A percentile compares a stretch with the other conserved stretches of the same genome.
Conservation (phyloP, 352 stramenopile genomes). For the Globisporangium iwayamae region DNA sequence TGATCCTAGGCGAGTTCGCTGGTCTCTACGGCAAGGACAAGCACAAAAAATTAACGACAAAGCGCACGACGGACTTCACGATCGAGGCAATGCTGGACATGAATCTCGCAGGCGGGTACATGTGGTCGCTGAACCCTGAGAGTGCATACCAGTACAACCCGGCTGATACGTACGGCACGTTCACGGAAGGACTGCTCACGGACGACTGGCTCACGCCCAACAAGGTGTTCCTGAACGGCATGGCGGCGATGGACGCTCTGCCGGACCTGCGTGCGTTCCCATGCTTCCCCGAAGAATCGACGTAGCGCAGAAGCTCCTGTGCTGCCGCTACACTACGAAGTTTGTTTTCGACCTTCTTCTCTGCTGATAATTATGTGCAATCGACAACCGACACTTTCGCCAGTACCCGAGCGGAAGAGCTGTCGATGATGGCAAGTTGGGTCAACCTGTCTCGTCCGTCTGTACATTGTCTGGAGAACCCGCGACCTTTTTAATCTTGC, state of each 20-base stretch:
- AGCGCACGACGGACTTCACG: slow-evolving; percentile 63
- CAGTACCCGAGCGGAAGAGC: background rate
- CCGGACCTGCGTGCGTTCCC: slow-evolving; percentile 65
- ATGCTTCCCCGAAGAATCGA: slow-evolving; percentile 32
- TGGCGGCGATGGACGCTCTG: slow-evolving; percentile 46
- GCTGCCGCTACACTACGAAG: background rate
- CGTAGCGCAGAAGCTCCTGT: background rate
- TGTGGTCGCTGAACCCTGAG: slow-evolving; percentile 79
- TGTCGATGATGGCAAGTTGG: background rate
- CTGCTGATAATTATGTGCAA: slow-evolving; percentile 7
- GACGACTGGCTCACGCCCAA: slow-evolving; percentile 75
- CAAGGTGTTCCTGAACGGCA: slow-evolving; percentile 51
- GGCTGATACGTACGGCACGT: slow-evolving; percentile 50
- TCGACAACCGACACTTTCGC: background rate
- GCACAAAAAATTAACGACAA: slow-evolving; percentile 49
- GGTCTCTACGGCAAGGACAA: slow-evolving; percentile 59
- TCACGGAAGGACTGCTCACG: slow-evolving; percentile 59
- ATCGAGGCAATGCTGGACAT: slow-evolving; percentile 57
- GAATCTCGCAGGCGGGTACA: slow-evolving; percentile 61
- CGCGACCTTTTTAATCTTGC: background rate
- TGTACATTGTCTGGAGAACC: background rate
- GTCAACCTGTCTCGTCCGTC: background rate
- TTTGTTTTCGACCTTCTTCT: background rate
- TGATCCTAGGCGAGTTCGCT: slow-evolving; percentile 68
- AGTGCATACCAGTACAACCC: slow-evolving; percentile 77